Evolutionary conservation across 768 basidiomycete genomes (phyloP), one percentile per base, ranked within the genome.

Genomic region (Agrocybe pediades): DNA sequence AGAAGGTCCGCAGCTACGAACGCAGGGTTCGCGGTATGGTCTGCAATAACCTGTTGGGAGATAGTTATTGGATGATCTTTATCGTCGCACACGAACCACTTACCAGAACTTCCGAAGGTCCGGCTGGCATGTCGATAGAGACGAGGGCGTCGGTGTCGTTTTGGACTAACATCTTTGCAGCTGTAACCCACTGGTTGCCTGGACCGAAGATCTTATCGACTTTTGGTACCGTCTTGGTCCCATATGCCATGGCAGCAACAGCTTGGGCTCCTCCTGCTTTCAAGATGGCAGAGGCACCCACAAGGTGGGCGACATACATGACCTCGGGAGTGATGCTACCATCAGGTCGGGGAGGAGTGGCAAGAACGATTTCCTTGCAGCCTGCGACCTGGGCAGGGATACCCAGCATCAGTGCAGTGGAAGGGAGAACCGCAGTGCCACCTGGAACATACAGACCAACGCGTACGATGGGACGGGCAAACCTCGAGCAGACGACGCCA

Each of bases 121-220:
- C 97, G 27, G 97, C 97, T 45, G 97, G 97, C 93, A 99, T 98
- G 71, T 99, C 97, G 63, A 98, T 99, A 15, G 92, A 90, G 6
- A 98, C 95, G 57, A 95, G 71, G 8, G 97, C 96, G 63, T 95
- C 91, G 11, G 95, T 95, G 66, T 99, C 97, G 70, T 98, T 99
- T 68, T 98, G 95, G 21, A 99, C 96, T 49, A 96, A 73, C 97
- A 99, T 98, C 76, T 99, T 99, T 47, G 96, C 97, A 1, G 97
- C 97, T 1, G 96, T 99, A 20, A 99, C 97, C 94, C 95, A 99
- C 69, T 98, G 97, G 68, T 99, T 99, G 21, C 97, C 97, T 6
- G 97, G 97, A 8, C 97, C 97, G 65, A 98, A 96, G 62, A 99
- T 95, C 76, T 99, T 99, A 79, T 99, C 97, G 21, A 98, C 96